These are phyloP conservation scores for Amylostereum chailletii DNA, from an alignment of 1,284 basidiomycete genomes.

Conservation along the genomic window DNA sequence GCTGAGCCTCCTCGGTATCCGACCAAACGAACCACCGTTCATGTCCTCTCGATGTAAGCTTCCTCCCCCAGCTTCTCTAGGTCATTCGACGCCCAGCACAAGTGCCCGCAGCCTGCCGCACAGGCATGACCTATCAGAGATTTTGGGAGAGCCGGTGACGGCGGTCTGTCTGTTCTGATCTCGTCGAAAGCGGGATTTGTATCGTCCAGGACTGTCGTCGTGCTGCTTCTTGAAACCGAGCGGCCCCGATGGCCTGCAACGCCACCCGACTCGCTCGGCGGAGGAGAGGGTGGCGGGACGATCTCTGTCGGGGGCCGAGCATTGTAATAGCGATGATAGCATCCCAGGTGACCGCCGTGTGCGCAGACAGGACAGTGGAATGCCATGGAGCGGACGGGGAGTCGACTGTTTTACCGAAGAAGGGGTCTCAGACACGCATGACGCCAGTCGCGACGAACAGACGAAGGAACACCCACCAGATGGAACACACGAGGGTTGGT, in stretches of 20 bases:
- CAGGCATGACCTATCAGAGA: conserved; percentile 17
- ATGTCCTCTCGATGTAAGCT: too few relatives aligned
- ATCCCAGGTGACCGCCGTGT: conserved; percentile 71
- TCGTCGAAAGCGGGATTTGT: conserved; percentile 6
- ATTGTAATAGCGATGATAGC: conserved; percentile 58
- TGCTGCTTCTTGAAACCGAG: conserved; percentile 9
- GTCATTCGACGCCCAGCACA: conserved; percentile 17
- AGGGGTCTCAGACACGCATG: conserved; percentile 5
- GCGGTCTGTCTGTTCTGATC: background rate
- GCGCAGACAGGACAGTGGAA: conserved; percentile 67
- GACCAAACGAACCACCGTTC: too few relatives aligned
- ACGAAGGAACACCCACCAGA: conserved; percentile 45
- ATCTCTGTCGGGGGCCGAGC: conserved; percentile 42
- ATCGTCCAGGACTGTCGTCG: conserved; percentile 5
- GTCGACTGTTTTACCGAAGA: conserved; percentile 36
- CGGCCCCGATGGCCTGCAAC: conserved; percentile 8
- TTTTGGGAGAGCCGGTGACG: too few relatives aligned
- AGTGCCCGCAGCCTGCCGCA: conserved; percentile 24
- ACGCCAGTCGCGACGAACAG: background rate
- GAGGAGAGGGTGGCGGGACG: conserved; percentile 13
- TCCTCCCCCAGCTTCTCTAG: background rate
- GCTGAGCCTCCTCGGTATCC: too few relatives aligned
- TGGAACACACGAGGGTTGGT: conserved; percentile 46
- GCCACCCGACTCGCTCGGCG: conserved; percentile 8
- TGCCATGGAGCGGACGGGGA: conserved; percentile 59